phyloP scores from a whole-genome alignment of 495 filamentous ascomycete genomes.

The Polyplosphaeria fusca region DNA sequence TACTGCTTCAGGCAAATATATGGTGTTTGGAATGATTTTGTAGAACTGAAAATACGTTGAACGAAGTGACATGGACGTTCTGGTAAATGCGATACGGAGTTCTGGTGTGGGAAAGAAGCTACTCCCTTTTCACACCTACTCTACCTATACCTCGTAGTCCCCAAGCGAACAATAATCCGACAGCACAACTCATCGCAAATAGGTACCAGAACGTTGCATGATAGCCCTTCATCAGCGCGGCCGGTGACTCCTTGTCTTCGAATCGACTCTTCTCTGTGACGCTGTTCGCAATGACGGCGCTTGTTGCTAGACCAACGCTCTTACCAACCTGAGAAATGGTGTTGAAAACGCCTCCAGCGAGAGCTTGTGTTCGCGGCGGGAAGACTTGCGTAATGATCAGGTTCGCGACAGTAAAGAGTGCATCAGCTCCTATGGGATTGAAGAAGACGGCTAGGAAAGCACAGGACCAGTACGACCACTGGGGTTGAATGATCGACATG shows the following conservation, averaged over 20 bases:
- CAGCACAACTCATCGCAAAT: slow-evolving; percentile 50
- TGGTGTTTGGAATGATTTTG: too few relatives aligned
- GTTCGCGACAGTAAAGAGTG: slow-evolving; percentile 61
- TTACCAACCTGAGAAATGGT: slow-evolving; percentile 61
- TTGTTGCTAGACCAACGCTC: slow-evolving; percentile 55
- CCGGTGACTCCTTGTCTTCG: slow-evolving; percentile 35
- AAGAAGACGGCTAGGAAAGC: slow-evolving; percentile 53
- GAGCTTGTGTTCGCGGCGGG: slow-evolving; percentile 54
- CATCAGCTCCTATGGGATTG: slow-evolving; percentile 55
- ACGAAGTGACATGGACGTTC: too few relatives aligned
- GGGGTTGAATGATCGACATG: slow-evolving; percentile 47
- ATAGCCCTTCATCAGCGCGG: slow-evolving; percentile 56
- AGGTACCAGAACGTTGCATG: slow-evolving; percentile 58
- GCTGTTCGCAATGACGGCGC: slow-evolving; percentile 53
- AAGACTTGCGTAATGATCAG: slow-evolving; percentile 60
- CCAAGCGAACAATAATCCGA: slow-evolving; percentile 44
- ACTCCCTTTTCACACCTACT: slow-evolving; percentile 55
- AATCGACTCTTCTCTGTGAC: slow-evolving; percentile 44
- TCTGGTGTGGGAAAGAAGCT: too few relatives aligned
- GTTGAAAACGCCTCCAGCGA: slow-evolving; percentile 65
- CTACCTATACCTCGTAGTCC: slow-evolving; percentile 54
- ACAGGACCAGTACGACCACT: slow-evolving; percentile 55
- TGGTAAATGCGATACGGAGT: too few relatives aligned
- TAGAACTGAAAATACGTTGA: too few relatives aligned
- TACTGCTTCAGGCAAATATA: too few relatives aligned